A percentile compares a stretch with the other conserved stretches of the same genome.
These are phyloP conservation scores for Rozella allomycis DNA, from an alignment of 371 early-diverging fungal genomes.

Conservation along the genomic window DNA sequence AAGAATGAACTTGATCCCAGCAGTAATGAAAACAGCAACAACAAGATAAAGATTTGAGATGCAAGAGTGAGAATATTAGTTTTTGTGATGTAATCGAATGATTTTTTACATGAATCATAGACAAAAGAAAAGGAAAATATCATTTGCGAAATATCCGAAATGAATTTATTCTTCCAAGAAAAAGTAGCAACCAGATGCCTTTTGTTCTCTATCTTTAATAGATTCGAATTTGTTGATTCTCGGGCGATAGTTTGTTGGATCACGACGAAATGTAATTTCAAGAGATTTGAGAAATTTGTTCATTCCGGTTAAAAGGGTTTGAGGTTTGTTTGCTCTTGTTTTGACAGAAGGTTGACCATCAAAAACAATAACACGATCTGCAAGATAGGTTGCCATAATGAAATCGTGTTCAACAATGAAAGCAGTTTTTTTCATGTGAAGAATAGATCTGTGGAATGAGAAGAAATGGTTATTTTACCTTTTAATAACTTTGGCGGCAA, in stretches of 20 bases:
- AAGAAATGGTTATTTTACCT: conserved; percentile 3
- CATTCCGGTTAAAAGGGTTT: conserved; percentile 88
- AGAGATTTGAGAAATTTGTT: conserved; percentile 89
- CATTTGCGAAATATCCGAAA: background rate
- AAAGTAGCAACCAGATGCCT: conserved; percentile 77
- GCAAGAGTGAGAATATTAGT: background rate
- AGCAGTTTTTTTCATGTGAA: conserved; percentile 92
- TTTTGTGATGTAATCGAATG: background rate
- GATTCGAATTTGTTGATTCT: conserved; percentile 96
- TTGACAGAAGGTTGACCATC: conserved; percentile 78
- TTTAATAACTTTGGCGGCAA: conserved; percentile 98
- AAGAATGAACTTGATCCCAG: too few species aligned
- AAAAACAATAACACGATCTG: conserved; percentile 96
- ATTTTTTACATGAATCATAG: background rate
- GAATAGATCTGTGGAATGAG: conserved; percentile 45
- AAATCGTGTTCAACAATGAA: conserved; percentile 99
- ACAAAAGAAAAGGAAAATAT: background rate
- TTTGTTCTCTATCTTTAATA: conserved; percentile 95
- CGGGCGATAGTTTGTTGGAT: conserved; percentile 95
- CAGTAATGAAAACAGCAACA: too few species aligned
- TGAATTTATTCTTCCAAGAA: conserved; percentile 39
- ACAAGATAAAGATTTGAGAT: background rate
- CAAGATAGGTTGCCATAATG: conserved; percentile 99
- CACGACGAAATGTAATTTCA: conserved; percentile 97
- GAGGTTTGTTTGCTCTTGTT: conserved; percentile 68